Evolutionary conservation across 805 yeast genomes (phyloP), one percentile per base, ranked within the genome.

Genomic region (Millerozyma acaciae): DNA sequence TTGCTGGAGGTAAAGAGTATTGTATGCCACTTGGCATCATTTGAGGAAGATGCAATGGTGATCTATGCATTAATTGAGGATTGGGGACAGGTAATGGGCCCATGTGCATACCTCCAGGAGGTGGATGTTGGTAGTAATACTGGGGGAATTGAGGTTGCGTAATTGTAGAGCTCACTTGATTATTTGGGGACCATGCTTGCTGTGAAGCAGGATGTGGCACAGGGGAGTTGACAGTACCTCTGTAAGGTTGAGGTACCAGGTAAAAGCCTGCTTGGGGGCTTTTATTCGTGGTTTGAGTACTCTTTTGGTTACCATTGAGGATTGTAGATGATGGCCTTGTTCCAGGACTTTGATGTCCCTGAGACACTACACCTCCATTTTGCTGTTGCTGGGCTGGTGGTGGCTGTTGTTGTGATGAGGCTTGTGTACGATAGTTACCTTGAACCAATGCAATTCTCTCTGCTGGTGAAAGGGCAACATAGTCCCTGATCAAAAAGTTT

Each of bases 381-480:
- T 39, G 47, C n/a, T 34, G 43, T n/a, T 33, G 44, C 12, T 23
- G 32, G 16, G 37, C 45, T 8, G 33, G 31, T 18, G 32, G 42
- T 6, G 41, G 35, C 8, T 33, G 43, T 19, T 30, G 44, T 21
- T 35, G 29, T 28, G 38, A 15, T 34, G 37, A 12, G 17, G 39
- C 17, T n/a, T n/a, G n/a, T 40, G 44, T n/a, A 28, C 26, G 18
- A 24, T 17, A 12, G 17, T 31, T 41, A n/a, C 58, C 54, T 38
- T 58, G 65, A 21, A 62, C 60, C 28, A 51, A 51, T 5, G 64
- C 62, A 30, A 67, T 57, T 34, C 73, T 47, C 43, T 68, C 73
- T 12, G 50, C 42, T 14, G 68, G 69, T 19, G 66, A 51, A 36
- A 68, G 48, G 6, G 69, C 67, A 21, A 68, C 71, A 20, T 66